A percentile compares a stretch with the other conserved stretches of the same genome.
phyloP scores from a whole-genome alignment of 2,329 filamentous ascomycete species.

The Phoma sp. region DNA sequence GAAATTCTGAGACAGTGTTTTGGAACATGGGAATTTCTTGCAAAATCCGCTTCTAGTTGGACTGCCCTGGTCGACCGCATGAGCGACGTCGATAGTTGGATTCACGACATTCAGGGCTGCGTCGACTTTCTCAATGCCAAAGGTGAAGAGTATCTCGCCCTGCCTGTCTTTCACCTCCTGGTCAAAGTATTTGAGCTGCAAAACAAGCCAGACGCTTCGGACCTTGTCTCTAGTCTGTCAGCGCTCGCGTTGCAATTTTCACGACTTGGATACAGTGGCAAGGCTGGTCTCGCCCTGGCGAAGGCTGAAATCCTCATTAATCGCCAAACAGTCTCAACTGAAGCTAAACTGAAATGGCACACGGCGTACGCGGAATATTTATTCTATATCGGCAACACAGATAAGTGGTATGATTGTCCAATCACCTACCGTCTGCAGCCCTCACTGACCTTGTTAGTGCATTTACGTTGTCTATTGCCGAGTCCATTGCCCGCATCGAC shows the following conservation, averaged over 20 bases:
- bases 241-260: constrained; percentile 63
- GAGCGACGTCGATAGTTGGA: constrained; percentile 58
- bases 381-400: constrained; percentile 68
- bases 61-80: constrained; percentile 53
- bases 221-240: constrained; percentile 52
- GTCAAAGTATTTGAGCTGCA: constrained; percentile 57
- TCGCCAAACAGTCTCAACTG: constrained; percentile 49
- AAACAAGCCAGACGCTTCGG: constrained; percentile 44
- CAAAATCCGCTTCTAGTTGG: constrained; percentile 42
- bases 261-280: constrained; percentile 65
- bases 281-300: constrained; percentile 64
- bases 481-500: constrained; percentile 38
- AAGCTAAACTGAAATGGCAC: constrained; percentile 64
- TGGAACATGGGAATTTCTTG: constrained; percentile 47
- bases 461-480: constrained; percentile 38
- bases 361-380: constrained; percentile 78
- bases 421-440: too few species aligned
- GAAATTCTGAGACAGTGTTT: constrained; percentile 42
- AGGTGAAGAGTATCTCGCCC: constrained; percentile 58
- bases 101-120: constrained; percentile 60
- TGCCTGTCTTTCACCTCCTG: constrained; percentile 59
- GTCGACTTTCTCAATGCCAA: constrained; percentile 65
- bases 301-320: constrained; percentile 61
- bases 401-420: constrained; percentile 58
- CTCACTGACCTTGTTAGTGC: constrained; percentile 32